Conservation (phyloP, 2,329 filamentous ascomycete species). For the Phaeophleospora eucalypticola region DNA sequence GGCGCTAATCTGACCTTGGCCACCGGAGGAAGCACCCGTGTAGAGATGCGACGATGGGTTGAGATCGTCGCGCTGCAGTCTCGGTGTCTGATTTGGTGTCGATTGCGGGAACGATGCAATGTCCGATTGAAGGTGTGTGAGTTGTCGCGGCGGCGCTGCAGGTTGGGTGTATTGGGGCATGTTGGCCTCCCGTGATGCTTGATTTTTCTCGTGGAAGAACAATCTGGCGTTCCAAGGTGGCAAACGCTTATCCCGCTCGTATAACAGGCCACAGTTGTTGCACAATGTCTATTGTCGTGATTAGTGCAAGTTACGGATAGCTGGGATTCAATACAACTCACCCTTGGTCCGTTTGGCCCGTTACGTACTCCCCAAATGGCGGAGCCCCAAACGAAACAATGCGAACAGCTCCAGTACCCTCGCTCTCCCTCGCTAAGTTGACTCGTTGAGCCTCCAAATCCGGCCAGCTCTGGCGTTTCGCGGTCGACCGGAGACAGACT, state of each 20-base stretch:
- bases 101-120: slow-evolving; percentile 26
- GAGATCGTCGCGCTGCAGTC: slow-evolving; percentile 14
- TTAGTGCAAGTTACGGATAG: slow-evolving; percentile 3
- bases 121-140: slow-evolving; percentile 30
- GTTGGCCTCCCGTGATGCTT: slow-evolving; percentile 31
- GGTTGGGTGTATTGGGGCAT: slow-evolving; percentile 18
- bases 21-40: slow-evolving; percentile 31
- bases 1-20: slow-evolving; percentile 32
- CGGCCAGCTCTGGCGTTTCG: slow-evolving; percentile 70
- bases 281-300: slow-evolving; percentile 65
- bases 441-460: slow-evolving; percentile 61
- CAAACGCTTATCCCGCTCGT: slow-evolving; percentile 79
- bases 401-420: slow-evolving; percentile 77
- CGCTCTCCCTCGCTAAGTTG: slow-evolving; percentile 71
- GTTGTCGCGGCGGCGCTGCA: slow-evolving; percentile 18
- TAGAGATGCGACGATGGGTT: slow-evolving; percentile 33
- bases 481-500: slow-evolving; percentile 80
- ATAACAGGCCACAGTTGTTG: slow-evolving; percentile 86
- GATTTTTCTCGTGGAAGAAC: slow-evolving; percentile 49
- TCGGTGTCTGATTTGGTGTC: slow-evolving; percentile 16
- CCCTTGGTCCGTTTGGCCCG: slow-evolving; percentile 77
- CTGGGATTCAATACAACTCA: slow-evolving; percentile 47
- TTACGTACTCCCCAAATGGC: slow-evolving; percentile 94
- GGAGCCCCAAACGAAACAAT: slow-evolving; percentile 83
- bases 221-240: slow-evolving; percentile 72